Evolutionary conservation across 2,329 filamentous ascomycete genomes (phyloP).

Genomic region (Arthrobotrys iridis): DNA sequence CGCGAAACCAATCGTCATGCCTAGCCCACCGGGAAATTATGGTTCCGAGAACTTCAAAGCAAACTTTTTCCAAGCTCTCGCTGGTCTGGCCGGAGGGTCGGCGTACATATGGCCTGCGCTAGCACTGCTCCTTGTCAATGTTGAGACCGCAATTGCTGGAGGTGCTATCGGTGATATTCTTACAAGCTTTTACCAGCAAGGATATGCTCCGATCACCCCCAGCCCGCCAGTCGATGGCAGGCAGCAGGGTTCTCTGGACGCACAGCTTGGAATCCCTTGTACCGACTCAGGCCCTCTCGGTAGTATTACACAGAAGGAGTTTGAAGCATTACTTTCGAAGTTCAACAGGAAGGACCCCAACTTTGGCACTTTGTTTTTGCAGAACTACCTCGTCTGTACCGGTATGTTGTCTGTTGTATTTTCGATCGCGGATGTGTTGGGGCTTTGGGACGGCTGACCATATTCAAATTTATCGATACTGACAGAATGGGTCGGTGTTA

Average conservation of each 20-base stretch:
- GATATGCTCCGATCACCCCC: neutral
- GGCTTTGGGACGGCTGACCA: neutral
- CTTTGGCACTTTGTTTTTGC: constrained; percentile 42
- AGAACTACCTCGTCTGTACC: constrained; percentile 39
- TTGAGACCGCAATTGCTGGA: constrained; percentile 5
- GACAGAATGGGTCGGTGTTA: constrained; percentile 43
- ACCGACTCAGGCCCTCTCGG: constrained; percentile 42
- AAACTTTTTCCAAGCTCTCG: constrained; percentile 14
- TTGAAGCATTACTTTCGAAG: constrained; percentile 26
- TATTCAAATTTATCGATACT: neutral
- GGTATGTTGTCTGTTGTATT: constrained; percentile 45
- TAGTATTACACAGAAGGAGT: constrained; percentile 28
- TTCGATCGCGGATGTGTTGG: constrained; percentile 15
- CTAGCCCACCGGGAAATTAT: constrained; percentile 26
- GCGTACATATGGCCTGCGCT: constrained; percentile 20
- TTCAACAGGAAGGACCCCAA: constrained; percentile 40
- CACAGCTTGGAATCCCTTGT: constrained; percentile 31
- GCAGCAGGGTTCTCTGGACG: constrained; percentile 27
- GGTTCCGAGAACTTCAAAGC: constrained; percentile 28
- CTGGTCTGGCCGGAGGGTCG: constrained; percentile 5
- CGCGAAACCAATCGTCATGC: constrained; percentile 15
- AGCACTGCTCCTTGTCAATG: constrained; percentile 14
- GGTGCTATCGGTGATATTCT: neutral
- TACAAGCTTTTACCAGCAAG: constrained; percentile 1
- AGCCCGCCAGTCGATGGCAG: constrained; percentile 36